Evolutionary conservation across 2,329 filamentous ascomycete species (phyloP).

Genomic region (Penicillium sp.): DNA sequence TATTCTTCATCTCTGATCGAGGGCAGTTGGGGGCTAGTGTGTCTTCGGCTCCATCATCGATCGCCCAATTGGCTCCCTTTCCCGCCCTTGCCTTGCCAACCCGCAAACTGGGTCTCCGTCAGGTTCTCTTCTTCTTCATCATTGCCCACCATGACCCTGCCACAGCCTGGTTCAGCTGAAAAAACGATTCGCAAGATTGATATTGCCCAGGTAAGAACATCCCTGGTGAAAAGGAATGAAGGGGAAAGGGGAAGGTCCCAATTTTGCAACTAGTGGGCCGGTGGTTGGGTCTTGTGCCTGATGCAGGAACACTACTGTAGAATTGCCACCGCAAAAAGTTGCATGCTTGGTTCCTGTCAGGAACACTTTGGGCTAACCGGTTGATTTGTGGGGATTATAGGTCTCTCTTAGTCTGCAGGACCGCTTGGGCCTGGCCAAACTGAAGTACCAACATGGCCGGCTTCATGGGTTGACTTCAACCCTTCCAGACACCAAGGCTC

Average conservation of each 20-base stretch:
- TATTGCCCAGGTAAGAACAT: slow-evolving; percentile 39
- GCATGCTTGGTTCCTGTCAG: background rate
- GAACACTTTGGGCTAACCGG: background rate
- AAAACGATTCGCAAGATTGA: slow-evolving; percentile 44
- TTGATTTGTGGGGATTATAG: slow-evolving; percentile 49
- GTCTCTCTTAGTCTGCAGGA: slow-evolving; percentile 92
- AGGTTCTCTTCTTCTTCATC: slow-evolving; percentile 6
- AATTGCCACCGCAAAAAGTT: background rate
- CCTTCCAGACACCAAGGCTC: slow-evolving; percentile 71
- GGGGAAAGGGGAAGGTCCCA: background rate
- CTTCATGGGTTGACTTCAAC: slow-evolving; percentile 75
- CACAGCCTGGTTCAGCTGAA: slow-evolving; percentile 34
- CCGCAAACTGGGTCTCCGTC: slow-evolving; percentile 9
- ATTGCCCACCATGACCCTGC: slow-evolving; percentile 32
- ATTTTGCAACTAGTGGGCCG: background rate
- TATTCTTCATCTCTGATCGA: background rate
- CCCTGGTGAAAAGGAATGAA: background rate
- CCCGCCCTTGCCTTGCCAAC: slow-evolving; percentile 21
- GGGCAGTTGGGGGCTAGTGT: background rate
- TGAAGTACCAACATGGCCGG: slow-evolving; percentile 96
- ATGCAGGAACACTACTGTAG: background rate
- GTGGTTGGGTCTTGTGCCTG: background rate
- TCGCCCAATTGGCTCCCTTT: slow-evolving; percentile 19
- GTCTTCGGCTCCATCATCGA: slow-evolving; percentile 9
- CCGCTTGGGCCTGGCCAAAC: slow-evolving; percentile 90